Evolutionary conservation across 2,329 filamentous ascomycete species (phyloP).

Genomic region (Incumbomyces delicatus): DNA sequence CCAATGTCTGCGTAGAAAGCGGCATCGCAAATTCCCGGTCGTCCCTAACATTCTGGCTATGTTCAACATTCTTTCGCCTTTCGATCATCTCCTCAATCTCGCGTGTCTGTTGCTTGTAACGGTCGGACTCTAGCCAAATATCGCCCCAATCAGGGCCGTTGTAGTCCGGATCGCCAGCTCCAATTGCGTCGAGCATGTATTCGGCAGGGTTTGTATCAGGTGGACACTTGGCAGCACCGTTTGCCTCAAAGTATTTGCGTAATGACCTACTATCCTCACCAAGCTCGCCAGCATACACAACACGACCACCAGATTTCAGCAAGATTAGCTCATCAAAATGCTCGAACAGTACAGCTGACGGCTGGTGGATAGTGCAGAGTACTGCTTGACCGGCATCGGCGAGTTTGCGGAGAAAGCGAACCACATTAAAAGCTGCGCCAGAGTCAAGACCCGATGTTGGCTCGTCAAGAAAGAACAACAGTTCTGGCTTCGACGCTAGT

Average conservation of each 20-base stretch:
- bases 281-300: constrained; percentile 82
- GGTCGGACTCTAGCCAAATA: constrained; percentile 47
- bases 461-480: constrained; percentile 55
- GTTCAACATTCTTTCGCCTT: constrained; percentile 32
- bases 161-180: constrained; percentile 53
- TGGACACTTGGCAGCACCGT: constrained; percentile 51
- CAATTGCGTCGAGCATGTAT: constrained; percentile 42
- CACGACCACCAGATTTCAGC: constrained; percentile 65
- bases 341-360: constrained; percentile 75
- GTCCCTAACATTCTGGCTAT: constrained; percentile 35
- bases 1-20: constrained; percentile 41
- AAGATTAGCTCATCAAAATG: constrained; percentile 77
- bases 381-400: constrained; percentile 72
- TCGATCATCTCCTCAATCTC: constrained; percentile 47
- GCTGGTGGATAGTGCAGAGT: constrained; percentile 84
- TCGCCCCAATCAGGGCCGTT: constrained; percentile 53
- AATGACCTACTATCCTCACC: constrained; percentile 62
- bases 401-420: constrained; percentile 52
- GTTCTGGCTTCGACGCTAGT: constrained; percentile 51
- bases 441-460: constrained; percentile 60
- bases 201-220: constrained; percentile 45
- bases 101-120: constrained; percentile 36
- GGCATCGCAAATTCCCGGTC: constrained; percentile 56
- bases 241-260: constrained; percentile 49
- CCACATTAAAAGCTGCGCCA: constrained; percentile 55